A percentile compares a stretch with the other conserved stretches of the same genome.
phyloP scores from a whole-genome alignment of 2,329 filamentous ascomycete species.

The Arthroderma uncinatum region DNA sequence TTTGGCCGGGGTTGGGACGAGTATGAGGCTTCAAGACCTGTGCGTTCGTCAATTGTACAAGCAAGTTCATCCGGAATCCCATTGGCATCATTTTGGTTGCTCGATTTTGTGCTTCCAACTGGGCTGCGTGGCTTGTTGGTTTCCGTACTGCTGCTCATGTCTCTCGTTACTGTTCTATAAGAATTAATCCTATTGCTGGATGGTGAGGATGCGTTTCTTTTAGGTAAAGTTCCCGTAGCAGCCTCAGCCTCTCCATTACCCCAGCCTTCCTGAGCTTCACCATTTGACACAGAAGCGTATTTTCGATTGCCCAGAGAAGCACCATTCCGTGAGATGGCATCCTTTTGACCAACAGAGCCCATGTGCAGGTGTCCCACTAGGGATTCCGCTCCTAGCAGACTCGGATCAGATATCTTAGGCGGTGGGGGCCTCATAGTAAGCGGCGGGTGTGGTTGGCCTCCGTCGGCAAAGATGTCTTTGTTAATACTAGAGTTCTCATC shows the following conservation, averaged over 20 bases:
- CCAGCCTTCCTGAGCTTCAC: not conserved
- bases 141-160: not conserved
- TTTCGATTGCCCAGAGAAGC: not conserved
- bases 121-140: not conserved
- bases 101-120: not conserved
- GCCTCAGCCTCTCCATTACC: too few relatives aligned
- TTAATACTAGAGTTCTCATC: slow-evolving; percentile 10
- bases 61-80: slow-evolving; percentile 25
- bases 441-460: slow-evolving; percentile 10
- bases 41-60: slow-evolving; percentile 35
- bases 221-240: not conserved
- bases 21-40: slow-evolving; percentile 26
- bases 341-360: slow-evolving; percentile 31
- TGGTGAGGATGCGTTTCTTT: not conserved
- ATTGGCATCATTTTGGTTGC: not conserved
- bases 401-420: slow-evolving; percentile 32
- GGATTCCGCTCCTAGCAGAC: slow-evolving; percentile 39
- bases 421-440: slow-evolving; percentile 17
- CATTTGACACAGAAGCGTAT: not conserved
- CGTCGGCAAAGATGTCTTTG: slow-evolving; percentile 8
- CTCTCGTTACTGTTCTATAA: not conserved
- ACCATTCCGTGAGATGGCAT: slow-evolving; percentile 20
- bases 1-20: not conserved
- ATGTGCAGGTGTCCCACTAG: slow-evolving; percentile 39
- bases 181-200: not conserved